Conservation (phyloP, 768 basidiomycete genomes). For the Serendipita vermifera region DNA sequence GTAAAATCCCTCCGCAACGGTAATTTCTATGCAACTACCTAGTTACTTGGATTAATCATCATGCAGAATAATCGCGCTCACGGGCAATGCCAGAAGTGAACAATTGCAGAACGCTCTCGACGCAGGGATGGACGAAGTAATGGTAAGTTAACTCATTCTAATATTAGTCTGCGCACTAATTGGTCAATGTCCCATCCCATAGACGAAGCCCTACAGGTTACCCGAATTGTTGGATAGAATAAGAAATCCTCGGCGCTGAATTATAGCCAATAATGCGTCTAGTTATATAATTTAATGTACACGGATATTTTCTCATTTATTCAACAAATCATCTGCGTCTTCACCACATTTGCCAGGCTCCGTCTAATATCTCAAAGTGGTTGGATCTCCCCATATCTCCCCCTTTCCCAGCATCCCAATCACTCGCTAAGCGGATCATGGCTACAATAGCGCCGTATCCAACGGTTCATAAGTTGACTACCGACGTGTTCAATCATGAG, state of each 20-base stretch:
- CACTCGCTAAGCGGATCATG: too few species aligned
- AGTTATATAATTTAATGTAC: too few species aligned
- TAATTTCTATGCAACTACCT: slow-evolving; percentile 18
- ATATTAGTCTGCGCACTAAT: neutral
- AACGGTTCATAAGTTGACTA: too few species aligned
- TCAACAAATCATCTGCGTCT: too few species aligned
- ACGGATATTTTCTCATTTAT: too few species aligned
- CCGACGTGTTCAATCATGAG: neutral
- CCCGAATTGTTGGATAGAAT: slow-evolving; percentile 16
- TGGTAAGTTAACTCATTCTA: slow-evolving; percentile 12
- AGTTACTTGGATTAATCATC: slow-evolving; percentile 14
- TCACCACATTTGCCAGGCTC: too few species aligned
- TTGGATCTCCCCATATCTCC: too few species aligned
- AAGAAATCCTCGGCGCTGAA: neutral
- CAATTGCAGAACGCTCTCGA: slow-evolving; percentile 18
- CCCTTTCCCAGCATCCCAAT: too few species aligned
- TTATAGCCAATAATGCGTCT: too few species aligned
- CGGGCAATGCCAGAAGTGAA: slow-evolving; percentile 19
- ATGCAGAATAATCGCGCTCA: slow-evolving; percentile 19
- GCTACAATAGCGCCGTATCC: too few species aligned
- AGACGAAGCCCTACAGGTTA: slow-evolving; percentile 21
- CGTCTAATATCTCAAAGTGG: too few species aligned
- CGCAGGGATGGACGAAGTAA: slow-evolving; percentile 22
- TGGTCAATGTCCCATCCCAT: neutral
- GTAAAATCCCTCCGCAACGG: slow-evolving; percentile 17